Conservation (phyloP, 148 eudicot genomes). For the Nyssa sinensis region DNA sequence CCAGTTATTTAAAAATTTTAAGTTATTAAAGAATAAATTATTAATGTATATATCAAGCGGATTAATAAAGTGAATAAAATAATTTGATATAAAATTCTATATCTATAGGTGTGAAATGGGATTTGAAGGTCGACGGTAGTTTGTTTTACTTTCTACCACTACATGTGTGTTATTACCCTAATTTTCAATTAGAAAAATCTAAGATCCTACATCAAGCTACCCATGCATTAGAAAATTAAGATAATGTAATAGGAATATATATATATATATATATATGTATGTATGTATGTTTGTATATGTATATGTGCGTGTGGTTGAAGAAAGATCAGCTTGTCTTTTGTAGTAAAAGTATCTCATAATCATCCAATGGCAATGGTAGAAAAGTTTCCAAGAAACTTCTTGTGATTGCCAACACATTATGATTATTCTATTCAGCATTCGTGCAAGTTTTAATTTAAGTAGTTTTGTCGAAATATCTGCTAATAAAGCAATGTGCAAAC, state of each 20-base stretch:
- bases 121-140: not conserved
- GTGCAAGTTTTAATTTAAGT: not conserved
- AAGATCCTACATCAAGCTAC: not conserved
- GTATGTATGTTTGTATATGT: too few relatives aligned
- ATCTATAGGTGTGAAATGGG: not conserved
- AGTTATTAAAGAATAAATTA: too few relatives aligned
- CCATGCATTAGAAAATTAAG: not conserved
- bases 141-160: not conserved
- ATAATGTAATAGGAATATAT: not conserved
- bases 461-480: not conserved
- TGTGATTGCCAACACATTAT: not conserved
- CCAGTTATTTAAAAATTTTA: too few relatives aligned
- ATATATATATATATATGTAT: too few relatives aligned
- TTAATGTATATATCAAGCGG: not conserved
- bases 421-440: not conserved
- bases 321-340: constrained; percentile 1
- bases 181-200: not conserved
- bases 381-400: constrained; percentile 6
- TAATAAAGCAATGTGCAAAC: not conserved
- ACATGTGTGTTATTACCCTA: not conserved
- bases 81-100: too few relatives aligned
- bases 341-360: not conserved
- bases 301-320: too few relatives aligned
- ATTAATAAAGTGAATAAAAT: too few relatives aligned
- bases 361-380: not conserved